These are phyloP conservation scores for Termitomyces bulborhizus DNA, from an alignment of 768 basidiomycete species.

Conservation along the genomic window DNA sequence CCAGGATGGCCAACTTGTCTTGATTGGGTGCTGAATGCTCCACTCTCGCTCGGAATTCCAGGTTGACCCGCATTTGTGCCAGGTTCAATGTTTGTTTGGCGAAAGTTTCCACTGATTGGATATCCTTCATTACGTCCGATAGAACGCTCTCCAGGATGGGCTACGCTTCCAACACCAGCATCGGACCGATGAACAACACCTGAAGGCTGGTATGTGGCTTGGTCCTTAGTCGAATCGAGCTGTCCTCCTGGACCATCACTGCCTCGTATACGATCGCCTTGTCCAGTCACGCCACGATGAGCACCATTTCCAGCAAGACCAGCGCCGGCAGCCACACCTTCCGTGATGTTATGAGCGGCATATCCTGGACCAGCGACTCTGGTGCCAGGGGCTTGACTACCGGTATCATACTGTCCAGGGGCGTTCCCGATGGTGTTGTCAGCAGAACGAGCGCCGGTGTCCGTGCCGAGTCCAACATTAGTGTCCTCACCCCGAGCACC, in stretches of 20 bases:
- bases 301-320: background rate
- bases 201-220: background rate
- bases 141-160: background rate
- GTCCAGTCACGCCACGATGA: background rate
- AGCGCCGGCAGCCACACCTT: background rate
- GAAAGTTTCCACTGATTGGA: background rate
- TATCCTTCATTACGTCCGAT: background rate
- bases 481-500: background rate
- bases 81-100: background rate
- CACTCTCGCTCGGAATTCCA: background rate
- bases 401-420: conserved; percentile 1
- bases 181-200: background rate
- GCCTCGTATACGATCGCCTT: background rate
- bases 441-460: background rate
- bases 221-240: background rate
- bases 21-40: background rate
- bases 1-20: background rate
- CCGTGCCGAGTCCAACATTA: background rate
- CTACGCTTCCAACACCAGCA: background rate
- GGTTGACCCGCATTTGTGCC: background rate
- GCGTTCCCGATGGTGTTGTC: background rate
- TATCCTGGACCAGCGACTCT: background rate
- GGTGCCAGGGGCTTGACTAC: background rate
- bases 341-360: background rate
- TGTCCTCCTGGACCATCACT: background rate